Evolutionary conservation across 2,329 filamentous ascomycete genomes (phyloP).

Genomic region (Hypoxylon sp.): DNA sequence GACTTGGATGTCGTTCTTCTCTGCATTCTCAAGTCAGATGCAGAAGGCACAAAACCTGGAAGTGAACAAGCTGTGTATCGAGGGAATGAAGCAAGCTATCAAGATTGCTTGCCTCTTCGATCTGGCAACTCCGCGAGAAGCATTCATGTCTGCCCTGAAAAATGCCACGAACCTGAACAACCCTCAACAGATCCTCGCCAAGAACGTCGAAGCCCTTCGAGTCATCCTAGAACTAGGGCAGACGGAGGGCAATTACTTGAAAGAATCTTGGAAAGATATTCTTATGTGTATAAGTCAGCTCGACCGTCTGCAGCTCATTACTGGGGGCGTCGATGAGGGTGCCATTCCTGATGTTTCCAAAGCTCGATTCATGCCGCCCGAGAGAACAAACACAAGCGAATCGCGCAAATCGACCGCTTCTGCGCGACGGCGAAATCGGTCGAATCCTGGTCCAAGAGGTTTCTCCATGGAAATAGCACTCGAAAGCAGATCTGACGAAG

Average conservation of each 20-base stretch:
- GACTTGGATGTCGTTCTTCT: conserved; percentile 99
- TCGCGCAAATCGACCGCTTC: conserved; percentile 78
- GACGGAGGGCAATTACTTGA: conserved; percentile 89
- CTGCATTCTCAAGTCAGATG: conserved; percentile 90
- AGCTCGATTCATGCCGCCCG: conserved; percentile 76
- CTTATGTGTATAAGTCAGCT: conserved; percentile 96
- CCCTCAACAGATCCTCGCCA: conserved; percentile 91
- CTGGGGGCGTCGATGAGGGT: conserved; percentile 92
- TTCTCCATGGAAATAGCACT: conserved; percentile 86
- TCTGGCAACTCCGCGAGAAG: conserved; percentile 90
- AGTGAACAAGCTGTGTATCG: conserved; percentile 90
- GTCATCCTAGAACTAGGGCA: conserved; percentile 92
- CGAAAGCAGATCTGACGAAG: conserved; percentile 92
- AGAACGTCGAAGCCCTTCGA: conserved; percentile 95
- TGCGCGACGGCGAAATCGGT: conserved; percentile 63
- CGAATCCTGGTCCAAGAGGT: conserved; percentile 72
- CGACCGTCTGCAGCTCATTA: conserved; percentile 94
- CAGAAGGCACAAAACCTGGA: conserved; percentile 95
- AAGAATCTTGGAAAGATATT: conserved; percentile 94
- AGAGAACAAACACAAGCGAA: conserved; percentile 66
- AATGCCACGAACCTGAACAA: conserved; percentile 98
- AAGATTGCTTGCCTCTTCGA: conserved; percentile 95
- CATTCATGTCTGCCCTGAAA: conserved; percentile 92
- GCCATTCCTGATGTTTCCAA: conserved; percentile 92
- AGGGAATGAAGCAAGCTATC: conserved; percentile 94